Percentiles rank a stretch among this genome's conserved stretches.
phyloP scores from a whole-genome alignment of 2,329 filamentous ascomycete genomes.

The Claviceps fusiformis region DNA sequence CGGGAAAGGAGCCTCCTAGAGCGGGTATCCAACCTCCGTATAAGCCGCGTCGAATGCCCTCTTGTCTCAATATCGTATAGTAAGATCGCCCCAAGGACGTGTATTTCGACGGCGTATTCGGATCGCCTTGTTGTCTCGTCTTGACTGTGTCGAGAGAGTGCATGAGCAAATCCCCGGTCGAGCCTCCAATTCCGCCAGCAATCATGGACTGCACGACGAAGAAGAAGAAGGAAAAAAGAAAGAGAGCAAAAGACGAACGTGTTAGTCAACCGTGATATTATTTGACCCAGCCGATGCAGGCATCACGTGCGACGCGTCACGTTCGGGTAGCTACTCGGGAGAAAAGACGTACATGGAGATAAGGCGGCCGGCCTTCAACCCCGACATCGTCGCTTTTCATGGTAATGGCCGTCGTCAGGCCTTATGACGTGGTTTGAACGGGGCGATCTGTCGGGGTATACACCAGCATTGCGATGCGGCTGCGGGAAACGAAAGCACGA shows the following conservation, averaged over 20 bases:
- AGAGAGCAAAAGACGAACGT: not conserved
- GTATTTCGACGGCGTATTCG: slow-evolving; percentile 85
- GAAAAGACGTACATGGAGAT: slow-evolving; percentile 25
- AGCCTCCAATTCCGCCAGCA: slow-evolving; percentile 83
- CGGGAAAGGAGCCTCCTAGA: slow-evolving; percentile 81
- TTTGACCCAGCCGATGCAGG: not conserved
- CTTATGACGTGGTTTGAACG: slow-evolving; percentile 13
- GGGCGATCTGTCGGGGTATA: slow-evolving; percentile 13
- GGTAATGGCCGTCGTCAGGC: slow-evolving; percentile 14
- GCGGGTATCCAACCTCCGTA: slow-evolving; percentile 93
- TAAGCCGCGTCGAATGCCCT: slow-evolving; percentile 71
- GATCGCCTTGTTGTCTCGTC: slow-evolving; percentile 92
- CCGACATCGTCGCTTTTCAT: slow-evolving; percentile 26
- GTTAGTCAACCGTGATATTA: not conserved
- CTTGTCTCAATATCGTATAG: slow-evolving; percentile 82
- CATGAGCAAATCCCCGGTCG: slow-evolving; percentile 94
- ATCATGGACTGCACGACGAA: slow-evolving; percentile 62
- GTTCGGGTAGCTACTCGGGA: not conserved
- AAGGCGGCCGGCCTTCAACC: slow-evolving; percentile 29
- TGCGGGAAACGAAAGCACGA: not conserved
- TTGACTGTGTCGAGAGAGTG: slow-evolving; percentile 98
- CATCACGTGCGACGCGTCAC: not conserved
- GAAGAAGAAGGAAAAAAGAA: not conserved
- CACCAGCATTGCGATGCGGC: slow-evolving; percentile 20
- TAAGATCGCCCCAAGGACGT: slow-evolving; percentile 83